Percentiles rank a stretch among this genome's conserved stretches.
Evolutionary conservation across 208 protist genomes (phyloP).

Genomic region (Angomonas deanei): DNA sequence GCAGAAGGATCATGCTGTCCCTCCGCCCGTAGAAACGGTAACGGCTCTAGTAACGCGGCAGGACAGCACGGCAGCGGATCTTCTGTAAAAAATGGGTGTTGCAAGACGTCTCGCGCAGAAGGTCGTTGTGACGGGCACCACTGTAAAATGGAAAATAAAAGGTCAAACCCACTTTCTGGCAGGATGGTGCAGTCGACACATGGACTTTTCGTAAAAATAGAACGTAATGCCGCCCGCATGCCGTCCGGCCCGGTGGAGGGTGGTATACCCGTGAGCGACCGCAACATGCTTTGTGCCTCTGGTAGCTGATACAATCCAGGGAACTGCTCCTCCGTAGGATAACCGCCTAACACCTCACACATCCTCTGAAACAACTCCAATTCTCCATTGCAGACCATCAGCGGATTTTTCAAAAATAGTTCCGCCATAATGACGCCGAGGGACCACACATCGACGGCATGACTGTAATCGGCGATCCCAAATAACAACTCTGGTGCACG

Average conservation of each 20-base stretch:
- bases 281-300: conserved; percentile 39
- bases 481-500: conserved; percentile 93
- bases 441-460: conserved; percentile 95
- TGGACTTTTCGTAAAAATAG: background rate
- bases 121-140: conserved; percentile 76
- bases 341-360: conserved; percentile 90
- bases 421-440: conserved; percentile 97
- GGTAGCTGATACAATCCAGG: conserved; percentile 69
- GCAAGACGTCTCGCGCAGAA: conserved; percentile 61
- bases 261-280: conserved; percentile 48
- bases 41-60: conserved; percentile 48
- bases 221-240: conserved; percentile 10
- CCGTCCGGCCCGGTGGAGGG: conserved; percentile 11
- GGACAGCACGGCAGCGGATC: conserved; percentile 59
- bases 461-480: conserved; percentile 77
- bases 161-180: conserved; percentile 53
- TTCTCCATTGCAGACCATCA: conserved; percentile 92
- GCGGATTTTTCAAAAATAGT: conserved; percentile 94
- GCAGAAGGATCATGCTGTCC: background rate
- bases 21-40: conserved; percentile 27
- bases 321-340: conserved; percentile 84
- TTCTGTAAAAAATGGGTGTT: conserved; percentile 80
- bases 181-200: conserved; percentile 11
- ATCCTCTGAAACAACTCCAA: conserved; percentile 81
- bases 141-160: conserved; percentile 59